Base-by-base conservation (phyloP, 345 rosid genomes). In the Populus davidiana region DNA sequence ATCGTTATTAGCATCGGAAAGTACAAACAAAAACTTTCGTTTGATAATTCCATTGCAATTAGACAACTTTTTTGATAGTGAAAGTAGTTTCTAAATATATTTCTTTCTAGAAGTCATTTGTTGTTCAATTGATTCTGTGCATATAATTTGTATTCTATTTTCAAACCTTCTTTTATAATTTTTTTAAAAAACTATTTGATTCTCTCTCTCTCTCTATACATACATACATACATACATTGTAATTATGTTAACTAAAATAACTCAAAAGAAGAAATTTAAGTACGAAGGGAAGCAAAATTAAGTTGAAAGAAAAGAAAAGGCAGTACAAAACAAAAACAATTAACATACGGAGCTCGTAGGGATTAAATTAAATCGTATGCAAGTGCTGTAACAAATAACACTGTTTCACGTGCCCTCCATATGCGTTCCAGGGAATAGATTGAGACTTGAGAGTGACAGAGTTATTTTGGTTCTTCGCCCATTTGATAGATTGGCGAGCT, bases 371-470 rank as follows among this genome's bases (percentile, higher is more conserved):
- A 75, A 43, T 18, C 79, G 77, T 71, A 66, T 49, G 81, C 31
- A 43, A 73, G 64, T 69, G 41, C 43, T 11, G 41, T 65, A 49
- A 75, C 47, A 17, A 17, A 33, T 39, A 65, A 47, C 31, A 36
- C 75, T 38, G n/a, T 14, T 16, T 83, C 82, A 78, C 78, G 68
- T 78, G 80, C 50, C 71, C 35, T 70, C 74, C 76, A 52, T 70
- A 76, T 67, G 80, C 72, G 56, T 33, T 83, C 75, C 83, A 77
- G 79, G 20, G 41, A 69, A 69, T 75, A 74, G 83, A 83, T 74
- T 77, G 81, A 67, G 86, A 80, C 83, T 9, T 52, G 77, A 81
- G 70, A 78, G 73, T 4, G 72, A 71, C 39, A 23, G 20, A 39
- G 14, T 41, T 5, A 21, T 11, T 43, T 71, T 44, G 11, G 52